Evolutionary conservation across 495 filamentous ascomycete species (phyloP), one percentile per base, ranked within the genome.

Genomic region (Aspergillus ellipticus): DNA sequence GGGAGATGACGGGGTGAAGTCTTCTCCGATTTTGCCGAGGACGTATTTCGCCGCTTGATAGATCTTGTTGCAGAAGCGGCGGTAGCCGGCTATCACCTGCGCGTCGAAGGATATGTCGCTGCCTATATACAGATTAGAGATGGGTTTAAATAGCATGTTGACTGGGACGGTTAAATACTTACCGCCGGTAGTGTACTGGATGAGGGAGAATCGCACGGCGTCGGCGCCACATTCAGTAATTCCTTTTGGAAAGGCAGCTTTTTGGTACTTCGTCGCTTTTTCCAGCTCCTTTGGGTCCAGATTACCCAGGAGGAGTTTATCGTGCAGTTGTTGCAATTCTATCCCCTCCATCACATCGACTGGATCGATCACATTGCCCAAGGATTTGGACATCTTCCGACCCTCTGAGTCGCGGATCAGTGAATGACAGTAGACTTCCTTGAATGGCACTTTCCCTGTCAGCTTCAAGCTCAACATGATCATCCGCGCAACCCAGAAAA

Each of bases 31-130:
- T 60, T 89, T 87, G 53, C 89, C 87, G 55, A 94, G 78, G 6
- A 91, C 89, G 64, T 84, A 96, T 75, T 94, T 95, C 50, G 85
- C 90, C 26, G 90, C 90, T 71, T 93, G 88, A 75, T 90, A 95
- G 60, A 96, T 89, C 79, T 96, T 95, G 78, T 96, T 96, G 71
- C 90, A 77, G 82, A 96, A 95, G 51, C 87, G 82, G 48, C 90
- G 81, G 75, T 94, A 93, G 29, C 81, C 87, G 60, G 89, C 81
- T 62, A 96, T 90, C 51, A 92, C 88, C 72, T 89, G 85, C 60
- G 92, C 82, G 62, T 92, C 89, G 64, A 94, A 90, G 59, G 82
- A 83, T 66, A 95, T 93, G 65, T 95, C 89, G 57, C 88, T 85
- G 58, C 75, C 75, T 76, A 41, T 20, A 21, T 46, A 41, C 48